Base-by-base conservation (phyloP, 139 green algal species). In the Mesotaenium endlicherianum region DNA sequence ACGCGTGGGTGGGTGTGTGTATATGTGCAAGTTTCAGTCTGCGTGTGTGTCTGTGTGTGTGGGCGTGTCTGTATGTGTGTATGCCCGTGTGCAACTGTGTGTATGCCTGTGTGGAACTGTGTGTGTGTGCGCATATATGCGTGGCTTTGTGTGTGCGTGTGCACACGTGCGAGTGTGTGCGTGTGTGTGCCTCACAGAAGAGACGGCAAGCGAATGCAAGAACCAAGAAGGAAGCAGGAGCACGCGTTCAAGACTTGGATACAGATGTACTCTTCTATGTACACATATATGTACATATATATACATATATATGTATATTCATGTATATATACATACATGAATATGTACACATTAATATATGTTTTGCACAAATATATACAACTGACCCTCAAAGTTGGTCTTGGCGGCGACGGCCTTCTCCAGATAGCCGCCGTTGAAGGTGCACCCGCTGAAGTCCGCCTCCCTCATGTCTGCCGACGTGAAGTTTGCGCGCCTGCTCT, bases 311-410 rank as follows among this genome's bases (percentile, higher is more conserved):
- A 57, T 14, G 47, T 14, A 57, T 14, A 26, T 14, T 26, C 47
- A 57, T 14, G 8, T 57, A 26, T 8, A 26, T 8, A 8, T 8
- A 57, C 47, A 14, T 57, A 57, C 47, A 8, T 26, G 47, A 57
- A 57, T 14, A 57, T 26, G 47, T 8, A 26, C 8, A 57, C 47
- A 26, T 8, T 14, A 57, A 26, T 57, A 8, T 26, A 57, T 26
- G 14, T 57, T 8, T 57, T 26, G 8, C 8, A 26, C 14, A 8
- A 8, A 57, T 57, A 8, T 14, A 57, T 20, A 68, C n/a, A 26
- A n/a, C 60, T 45, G 5, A 80, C 82, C 53, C 68, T 87, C 74
- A 41, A 91, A 90, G 70, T 90, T 90, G 45, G 90, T 88, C 31
- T 82, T 82, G 43, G 72, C 88, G 1, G 85, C 79, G 20, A 89